Conservation (phyloP, 768 basidiomycete species). For the Kwoniella newhampshirensis region DNA sequence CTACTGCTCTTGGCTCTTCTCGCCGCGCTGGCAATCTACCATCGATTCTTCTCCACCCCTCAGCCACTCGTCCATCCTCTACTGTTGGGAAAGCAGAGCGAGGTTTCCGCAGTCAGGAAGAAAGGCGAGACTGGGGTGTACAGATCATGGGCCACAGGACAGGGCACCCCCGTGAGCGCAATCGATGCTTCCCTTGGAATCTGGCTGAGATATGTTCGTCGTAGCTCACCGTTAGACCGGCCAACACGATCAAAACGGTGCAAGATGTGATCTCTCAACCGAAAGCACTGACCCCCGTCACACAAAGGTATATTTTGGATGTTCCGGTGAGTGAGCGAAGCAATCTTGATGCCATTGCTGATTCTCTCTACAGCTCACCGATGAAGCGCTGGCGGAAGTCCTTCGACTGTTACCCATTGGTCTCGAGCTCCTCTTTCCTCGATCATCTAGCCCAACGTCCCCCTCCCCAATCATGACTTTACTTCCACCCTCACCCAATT, state of each 20-base stretch:
- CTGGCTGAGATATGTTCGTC: neutral
- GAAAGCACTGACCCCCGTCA: conserved; percentile 6
- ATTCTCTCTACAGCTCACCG: conserved; percentile 60
- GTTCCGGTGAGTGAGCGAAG: conserved; percentile 18
- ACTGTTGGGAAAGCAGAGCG: conserved; percentile 85
- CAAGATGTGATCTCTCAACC: conserved; percentile 29
- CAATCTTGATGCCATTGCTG: neutral
- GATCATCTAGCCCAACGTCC: conserved; percentile 61
- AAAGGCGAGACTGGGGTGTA: conserved; percentile 82
- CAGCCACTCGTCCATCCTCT: conserved; percentile 80
- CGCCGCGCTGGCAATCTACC: conserved; percentile 31
- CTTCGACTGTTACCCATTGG: conserved; percentile 30
- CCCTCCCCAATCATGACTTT: conserved; percentile 64
- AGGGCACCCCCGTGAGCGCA: conserved; percentile 59
- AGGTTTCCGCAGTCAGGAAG: conserved; percentile 77
- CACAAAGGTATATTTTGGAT: conserved; percentile 38
- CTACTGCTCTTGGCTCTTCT: conserved; percentile 33
- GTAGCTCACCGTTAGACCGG: conserved; percentile 48
- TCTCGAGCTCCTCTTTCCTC: conserved; percentile 66
- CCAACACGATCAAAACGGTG: conserved; percentile 44
- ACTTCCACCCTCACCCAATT: conserved; percentile 58
- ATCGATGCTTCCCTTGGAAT: neutral
- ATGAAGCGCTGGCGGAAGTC: conserved; percentile 32
- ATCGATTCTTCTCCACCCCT: conserved; percentile 40
- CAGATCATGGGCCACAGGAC: conserved; percentile 79